Evolutionary conservation across 768 basidiomycete genomes (phyloP).

Genomic region (Russula griseocarnosa): DNA sequence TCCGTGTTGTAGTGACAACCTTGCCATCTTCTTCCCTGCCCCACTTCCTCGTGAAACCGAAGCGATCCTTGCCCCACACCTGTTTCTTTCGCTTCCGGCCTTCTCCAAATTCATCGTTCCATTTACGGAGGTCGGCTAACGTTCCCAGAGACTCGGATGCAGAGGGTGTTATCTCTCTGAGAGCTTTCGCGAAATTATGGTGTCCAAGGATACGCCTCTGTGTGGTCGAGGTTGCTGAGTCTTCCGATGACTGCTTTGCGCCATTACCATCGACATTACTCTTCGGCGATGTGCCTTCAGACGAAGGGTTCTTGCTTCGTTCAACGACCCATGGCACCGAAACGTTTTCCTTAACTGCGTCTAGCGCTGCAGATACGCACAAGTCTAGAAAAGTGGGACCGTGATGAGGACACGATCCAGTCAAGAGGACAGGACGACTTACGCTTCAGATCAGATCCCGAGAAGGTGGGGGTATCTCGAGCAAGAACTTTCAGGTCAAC

Average conservation of each 20-base stretch:
- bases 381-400: constrained; percentile 51
- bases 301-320: background rate
- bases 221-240: constrained; percentile 1
- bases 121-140: constrained; percentile 71
- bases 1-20: constrained; percentile 35
- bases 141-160: constrained; percentile 78
- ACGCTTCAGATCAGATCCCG: constrained; percentile 95
- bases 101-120: constrained; percentile 95
- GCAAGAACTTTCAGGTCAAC: constrained; percentile 59
- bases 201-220: constrained; percentile 43
- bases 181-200: constrained; percentile 76
- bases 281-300: background rate
- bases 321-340: constrained; percentile 66
- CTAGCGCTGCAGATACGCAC: constrained; percentile 88
- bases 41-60: constrained; percentile 69
- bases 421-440: constrained; percentile 34
- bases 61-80: constrained; percentile 83
- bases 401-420: background rate
- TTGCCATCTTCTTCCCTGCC: constrained; percentile 43
- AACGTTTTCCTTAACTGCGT: constrained; percentile 83
- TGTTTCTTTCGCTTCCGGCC: constrained; percentile 64
- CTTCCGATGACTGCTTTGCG: background rate
- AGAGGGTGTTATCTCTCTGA: constrained; percentile 87
- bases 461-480: constrained; percentile 77
- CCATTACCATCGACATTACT: constrained; percentile 8